phyloP scores from a whole-genome alignment of 2,329 filamentous ascomycete species.

The Cryphonectria japonica region DNA sequence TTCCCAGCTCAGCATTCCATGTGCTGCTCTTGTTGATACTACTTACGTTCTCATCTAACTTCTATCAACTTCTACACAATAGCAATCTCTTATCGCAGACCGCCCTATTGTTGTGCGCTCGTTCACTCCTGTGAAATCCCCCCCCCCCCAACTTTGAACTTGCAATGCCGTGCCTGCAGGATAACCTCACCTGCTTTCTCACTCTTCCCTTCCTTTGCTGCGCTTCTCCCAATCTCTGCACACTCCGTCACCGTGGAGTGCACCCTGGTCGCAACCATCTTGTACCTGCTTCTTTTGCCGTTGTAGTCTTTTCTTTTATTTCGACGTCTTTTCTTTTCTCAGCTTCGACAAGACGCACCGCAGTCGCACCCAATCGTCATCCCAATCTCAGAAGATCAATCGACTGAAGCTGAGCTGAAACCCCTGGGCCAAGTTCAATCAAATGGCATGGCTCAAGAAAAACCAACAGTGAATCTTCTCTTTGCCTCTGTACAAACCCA shows the following conservation, averaged over 20 bases:
- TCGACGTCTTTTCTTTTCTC: not conserved
- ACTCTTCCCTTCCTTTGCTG: not conserved
- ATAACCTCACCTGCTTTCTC: not conserved
- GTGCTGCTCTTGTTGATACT: too few relatives aligned
- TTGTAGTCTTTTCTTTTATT: not conserved
- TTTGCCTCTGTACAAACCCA: not conserved
- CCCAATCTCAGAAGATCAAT: not conserved
- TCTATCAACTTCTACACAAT: not conserved
- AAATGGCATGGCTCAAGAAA: conserved; percentile 17
- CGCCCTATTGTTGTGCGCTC: not conserved
- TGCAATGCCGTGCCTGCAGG: not conserved
- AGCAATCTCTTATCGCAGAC: not conserved
- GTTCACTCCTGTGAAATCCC: not conserved
- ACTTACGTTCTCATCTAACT: not conserved
- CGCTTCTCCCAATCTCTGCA: not conserved
- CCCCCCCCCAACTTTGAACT: not conserved
- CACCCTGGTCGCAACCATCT: not conserved
- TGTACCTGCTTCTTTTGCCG: not conserved
- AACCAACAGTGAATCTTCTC: conserved; percentile 1
- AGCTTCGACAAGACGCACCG: not conserved
- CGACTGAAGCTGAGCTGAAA: not conserved
- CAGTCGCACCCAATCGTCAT: not conserved
- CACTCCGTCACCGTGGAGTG: not conserved
- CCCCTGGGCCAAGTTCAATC: not conserved
- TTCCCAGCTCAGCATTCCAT: too few relatives aligned